phyloP scores from a whole-genome alignment of 306 rosid genomes.

The Quercus gilva region DNA sequence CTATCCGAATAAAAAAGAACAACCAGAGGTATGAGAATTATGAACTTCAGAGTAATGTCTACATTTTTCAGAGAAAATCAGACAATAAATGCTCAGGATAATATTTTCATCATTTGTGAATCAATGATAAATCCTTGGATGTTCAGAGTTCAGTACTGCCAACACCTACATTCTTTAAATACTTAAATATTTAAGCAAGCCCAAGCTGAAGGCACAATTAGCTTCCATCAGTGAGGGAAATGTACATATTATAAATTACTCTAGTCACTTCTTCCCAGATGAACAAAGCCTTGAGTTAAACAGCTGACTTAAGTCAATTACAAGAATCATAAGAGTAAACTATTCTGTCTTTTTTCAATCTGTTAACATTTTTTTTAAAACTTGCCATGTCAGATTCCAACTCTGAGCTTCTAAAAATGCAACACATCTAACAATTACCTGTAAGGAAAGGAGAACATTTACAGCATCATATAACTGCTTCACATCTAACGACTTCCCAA shows the following conservation, averaged over 20 bases:
- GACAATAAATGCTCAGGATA: too few relatives aligned
- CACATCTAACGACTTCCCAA: slow-evolving; percentile 62
- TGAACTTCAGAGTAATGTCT: too few relatives aligned
- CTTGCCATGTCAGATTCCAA: neutral
- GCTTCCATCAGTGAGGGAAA: neutral
- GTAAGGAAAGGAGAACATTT: slow-evolving; percentile 74
- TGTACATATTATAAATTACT: neutral
- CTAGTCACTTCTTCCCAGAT: neutral
- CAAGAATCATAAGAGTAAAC: neutral
- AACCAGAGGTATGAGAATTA: neutral
- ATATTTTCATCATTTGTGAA: too few relatives aligned
- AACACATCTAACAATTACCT: slow-evolving; percentile 37
- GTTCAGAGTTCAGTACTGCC: neutral
- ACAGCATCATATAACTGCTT: slow-evolving; percentile 63
- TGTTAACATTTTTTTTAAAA: neutral
- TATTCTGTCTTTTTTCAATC: neutral
- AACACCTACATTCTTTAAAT: neutral
- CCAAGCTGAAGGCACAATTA: neutral
- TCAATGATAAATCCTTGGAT: neutral
- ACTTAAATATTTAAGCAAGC: neutral
- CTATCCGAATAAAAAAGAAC: neutral
- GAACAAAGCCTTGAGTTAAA: neutral
- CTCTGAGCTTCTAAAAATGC: neutral
- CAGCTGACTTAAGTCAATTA: neutral
- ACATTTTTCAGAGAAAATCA: too few relatives aligned